Conservation (phyloP, 495 filamentous ascomycete genomes). For the Neurospora discreta region DNA sequence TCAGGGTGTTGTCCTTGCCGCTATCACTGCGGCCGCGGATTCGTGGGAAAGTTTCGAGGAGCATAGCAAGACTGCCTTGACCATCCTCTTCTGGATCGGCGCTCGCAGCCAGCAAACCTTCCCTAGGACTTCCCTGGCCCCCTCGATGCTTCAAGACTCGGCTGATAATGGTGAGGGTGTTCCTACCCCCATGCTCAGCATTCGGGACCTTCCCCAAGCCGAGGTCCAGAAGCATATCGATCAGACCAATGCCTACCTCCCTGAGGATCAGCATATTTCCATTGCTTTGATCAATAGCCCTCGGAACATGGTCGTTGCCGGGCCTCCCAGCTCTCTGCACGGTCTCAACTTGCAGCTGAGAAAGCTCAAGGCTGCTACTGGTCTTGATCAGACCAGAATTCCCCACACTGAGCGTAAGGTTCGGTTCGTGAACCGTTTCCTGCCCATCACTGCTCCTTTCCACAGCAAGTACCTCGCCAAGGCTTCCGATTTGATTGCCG, state of each 20-base stretch:
- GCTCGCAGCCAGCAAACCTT: constrained; percentile 97
- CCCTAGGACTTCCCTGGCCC: constrained; percentile 86
- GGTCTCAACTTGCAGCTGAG: constrained; percentile 87
- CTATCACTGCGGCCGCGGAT: constrained; percentile 77
- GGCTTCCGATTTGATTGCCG: constrained; percentile 65
- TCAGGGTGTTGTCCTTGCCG: constrained; percentile 88
- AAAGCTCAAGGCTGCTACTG: constrained; percentile 94
- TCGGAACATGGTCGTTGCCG: constrained; percentile 92
- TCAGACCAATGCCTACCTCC: constrained; percentile 90
- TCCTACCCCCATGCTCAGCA: constrained; percentile 95
- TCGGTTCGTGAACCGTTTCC: constrained; percentile 91
- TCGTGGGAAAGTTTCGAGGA: constrained; percentile 84
- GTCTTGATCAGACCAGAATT: constrained; percentile 88
- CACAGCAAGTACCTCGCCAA: constrained; percentile 86
- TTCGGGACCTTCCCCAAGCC: constrained; percentile 75
- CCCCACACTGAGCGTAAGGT: constrained; percentile 92
- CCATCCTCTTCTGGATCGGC: constrained; percentile 98
- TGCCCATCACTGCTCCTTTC: constrained; percentile 96
- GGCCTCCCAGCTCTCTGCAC: constrained; percentile 88
- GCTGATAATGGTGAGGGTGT: constrained; percentile 85
- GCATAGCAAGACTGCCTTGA: constrained; percentile 65
- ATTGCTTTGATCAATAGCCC: constrained; percentile 96
- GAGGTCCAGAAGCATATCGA: constrained; percentile 92
- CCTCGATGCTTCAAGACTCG: constrained; percentile 84
- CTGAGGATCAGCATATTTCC: constrained; percentile 79